Base-by-base conservation (phyloP, 2,329 filamentous ascomycete genomes). In the Ciborinia camelliae region DNA sequence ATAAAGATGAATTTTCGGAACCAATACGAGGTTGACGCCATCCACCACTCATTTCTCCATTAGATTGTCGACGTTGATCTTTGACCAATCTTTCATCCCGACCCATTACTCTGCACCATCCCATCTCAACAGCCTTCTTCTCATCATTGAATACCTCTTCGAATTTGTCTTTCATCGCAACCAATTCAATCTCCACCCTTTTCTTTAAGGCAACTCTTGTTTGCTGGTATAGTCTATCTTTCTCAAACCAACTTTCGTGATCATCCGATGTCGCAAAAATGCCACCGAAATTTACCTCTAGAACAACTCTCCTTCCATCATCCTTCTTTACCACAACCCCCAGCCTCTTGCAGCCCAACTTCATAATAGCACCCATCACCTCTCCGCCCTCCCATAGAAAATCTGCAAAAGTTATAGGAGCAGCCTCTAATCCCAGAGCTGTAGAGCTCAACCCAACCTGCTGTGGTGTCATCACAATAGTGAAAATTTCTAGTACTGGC, bases 301-400 rank as follows among this genome's bases (percentile, higher is more conserved):
- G 14, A n/a, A 55, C 18, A 14, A 52, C 26, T 55, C 63, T 15
- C 48, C 60, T 37, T 15, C 53, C 26, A 59, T 39, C 39, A 18
- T 35, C 8, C 15, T 71, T 70, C 23, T 71, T 73, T 5, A 73
- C 32, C 3, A 75, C 51, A 9, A 75, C 50, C 15, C 69, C 71
- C 43, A 73, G 62, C 4, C 47, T 61, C 52, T 66, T 68, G 32
- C 71, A 72, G 18, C 47, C 57, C 12, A 75, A 54, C 18, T 62
- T 63, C 7, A 43, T 59, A 15, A 74, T 55, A 26, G 66, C 64
- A 20, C 18, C 55, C 68, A 74, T 70, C 12, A 74, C 43, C 4
- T 37, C 41, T 14, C 70, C 66, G 6, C 47, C 39, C 10, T 63
- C 51, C 54, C 62, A 67, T 2, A 74, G 63, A 50, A 73, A 73